Conservation (phyloP, 345 rosid species). For the Bruguiera gymnorhiza region DNA sequence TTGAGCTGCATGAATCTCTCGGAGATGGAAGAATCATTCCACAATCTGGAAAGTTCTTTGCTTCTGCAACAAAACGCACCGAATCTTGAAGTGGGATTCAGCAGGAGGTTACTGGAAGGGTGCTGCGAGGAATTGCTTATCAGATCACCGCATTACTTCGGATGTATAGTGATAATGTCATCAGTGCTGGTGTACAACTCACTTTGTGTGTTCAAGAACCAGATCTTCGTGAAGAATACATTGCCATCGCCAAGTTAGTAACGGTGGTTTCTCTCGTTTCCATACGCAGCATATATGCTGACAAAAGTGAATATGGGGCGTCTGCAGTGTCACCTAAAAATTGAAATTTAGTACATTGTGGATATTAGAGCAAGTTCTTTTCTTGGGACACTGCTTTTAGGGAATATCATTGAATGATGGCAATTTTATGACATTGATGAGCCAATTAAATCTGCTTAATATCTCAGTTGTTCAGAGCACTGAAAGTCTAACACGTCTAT, state of each 20-base stretch:
- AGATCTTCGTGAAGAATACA: constrained; percentile 66
- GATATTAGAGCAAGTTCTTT: too few species aligned
- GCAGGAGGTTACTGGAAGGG: constrained; percentile 76
- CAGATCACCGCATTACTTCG: constrained; percentile 65
- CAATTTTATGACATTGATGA: too few species aligned
- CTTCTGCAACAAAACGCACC: constrained; percentile 67
- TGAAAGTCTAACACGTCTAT: too few species aligned
- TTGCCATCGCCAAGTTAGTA: constrained; percentile 69
- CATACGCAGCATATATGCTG: too few species aligned
- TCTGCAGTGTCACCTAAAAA: too few species aligned
- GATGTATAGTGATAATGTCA: constrained; percentile 50
- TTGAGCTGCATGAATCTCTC: constrained; percentile 64
- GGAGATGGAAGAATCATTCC: constrained; percentile 68
- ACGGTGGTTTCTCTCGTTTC: neutral
- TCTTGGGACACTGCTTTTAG: too few species aligned
- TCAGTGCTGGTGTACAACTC: constrained; percentile 52
- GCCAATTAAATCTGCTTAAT: too few species aligned
- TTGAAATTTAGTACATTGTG: too few species aligned
- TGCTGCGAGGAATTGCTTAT: constrained; percentile 62
- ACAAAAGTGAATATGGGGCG: too few species aligned
- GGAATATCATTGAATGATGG: too few species aligned
- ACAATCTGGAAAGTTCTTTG: constrained; percentile 58
- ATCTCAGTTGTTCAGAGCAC: too few species aligned
- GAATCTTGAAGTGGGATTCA: constrained; percentile 84
- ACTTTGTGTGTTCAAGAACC: constrained; percentile 71